Conservation (phyloP, 257 asterid genomes). For the Anisodus tanguticus region DNA sequence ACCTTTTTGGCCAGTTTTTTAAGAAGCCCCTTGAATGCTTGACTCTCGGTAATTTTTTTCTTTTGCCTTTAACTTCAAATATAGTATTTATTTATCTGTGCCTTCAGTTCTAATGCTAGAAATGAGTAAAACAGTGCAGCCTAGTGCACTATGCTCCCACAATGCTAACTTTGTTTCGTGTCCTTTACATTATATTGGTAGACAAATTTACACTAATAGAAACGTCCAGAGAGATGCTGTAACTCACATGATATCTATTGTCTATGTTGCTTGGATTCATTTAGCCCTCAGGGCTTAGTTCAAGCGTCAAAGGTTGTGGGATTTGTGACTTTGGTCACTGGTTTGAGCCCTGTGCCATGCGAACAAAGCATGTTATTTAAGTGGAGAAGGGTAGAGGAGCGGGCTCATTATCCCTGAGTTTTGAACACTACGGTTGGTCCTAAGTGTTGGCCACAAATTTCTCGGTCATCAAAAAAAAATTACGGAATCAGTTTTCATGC, state of each 20-base stretch:
- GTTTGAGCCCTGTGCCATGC: background rate
- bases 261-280: background rate
- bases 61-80: constrained; percentile 20
- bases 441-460: background rate
- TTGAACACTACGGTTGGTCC: background rate
- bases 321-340: background rate
- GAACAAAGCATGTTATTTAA: background rate
- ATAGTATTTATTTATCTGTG: background rate
- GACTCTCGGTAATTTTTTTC: constrained; percentile 73
- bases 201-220: background rate
- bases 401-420: background rate
- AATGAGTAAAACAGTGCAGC: background rate
- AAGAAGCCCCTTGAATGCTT: constrained; percentile 92
- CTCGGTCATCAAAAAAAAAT: background rate
- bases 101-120: background rate
- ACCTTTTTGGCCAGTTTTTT: constrained; percentile 87
- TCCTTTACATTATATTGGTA: background rate
- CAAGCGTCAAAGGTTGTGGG: background rate
- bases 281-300: background rate
- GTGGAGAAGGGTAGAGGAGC: background rate
- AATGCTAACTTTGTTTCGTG: background rate
- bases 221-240: background rate
- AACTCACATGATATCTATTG: background rate
- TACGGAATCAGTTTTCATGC: background rate
- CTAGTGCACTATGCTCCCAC: background rate